Conservation (phyloP, 2,329 filamentous ascomycete genomes). For the Fusarium praegraminearum region DNA sequence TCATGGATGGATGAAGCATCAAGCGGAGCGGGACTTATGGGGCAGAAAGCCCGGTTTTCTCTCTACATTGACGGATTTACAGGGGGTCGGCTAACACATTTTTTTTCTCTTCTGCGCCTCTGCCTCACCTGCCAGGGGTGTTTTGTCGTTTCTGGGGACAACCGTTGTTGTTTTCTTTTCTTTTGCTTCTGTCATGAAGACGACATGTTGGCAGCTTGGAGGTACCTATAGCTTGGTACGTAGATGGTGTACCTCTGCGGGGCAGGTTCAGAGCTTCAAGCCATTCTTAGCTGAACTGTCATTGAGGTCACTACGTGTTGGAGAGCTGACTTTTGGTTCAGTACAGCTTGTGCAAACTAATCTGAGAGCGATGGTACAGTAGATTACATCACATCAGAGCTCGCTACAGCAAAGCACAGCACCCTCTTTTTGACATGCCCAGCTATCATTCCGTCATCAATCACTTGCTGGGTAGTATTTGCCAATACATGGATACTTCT, state of each 20-base stretch:
- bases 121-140: constrained; percentile 19
- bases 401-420: constrained; percentile 14
- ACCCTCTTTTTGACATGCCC: constrained; percentile 22
- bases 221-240: neutral
- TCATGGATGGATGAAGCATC: constrained; percentile 32
- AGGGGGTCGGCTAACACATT: constrained; percentile 29
- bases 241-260: constrained; percentile 20
- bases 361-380: neutral
- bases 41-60: constrained; percentile 34
- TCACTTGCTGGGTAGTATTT: constrained; percentile 6
- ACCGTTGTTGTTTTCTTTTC: constrained; percentile 24
- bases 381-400: constrained; percentile 30
- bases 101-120: constrained; percentile 11
- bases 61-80: constrained; percentile 25
- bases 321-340: constrained; percentile 19
- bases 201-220: neutral
- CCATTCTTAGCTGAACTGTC: constrained; percentile 4
- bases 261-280: constrained; percentile 18
- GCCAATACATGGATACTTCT: neutral
- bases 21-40: constrained; percentile 39
- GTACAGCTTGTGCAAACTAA: constrained; percentile 13
- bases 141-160: constrained; percentile 33
- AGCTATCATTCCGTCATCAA: constrained; percentile 35
- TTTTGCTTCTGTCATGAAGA: constrained; percentile 25
- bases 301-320: constrained; percentile 25